Percentiles rank a stretch among this genome's conserved stretches.
Conservation (phyloP, 805 yeast species). For the Candida wancherniae region DNA sequence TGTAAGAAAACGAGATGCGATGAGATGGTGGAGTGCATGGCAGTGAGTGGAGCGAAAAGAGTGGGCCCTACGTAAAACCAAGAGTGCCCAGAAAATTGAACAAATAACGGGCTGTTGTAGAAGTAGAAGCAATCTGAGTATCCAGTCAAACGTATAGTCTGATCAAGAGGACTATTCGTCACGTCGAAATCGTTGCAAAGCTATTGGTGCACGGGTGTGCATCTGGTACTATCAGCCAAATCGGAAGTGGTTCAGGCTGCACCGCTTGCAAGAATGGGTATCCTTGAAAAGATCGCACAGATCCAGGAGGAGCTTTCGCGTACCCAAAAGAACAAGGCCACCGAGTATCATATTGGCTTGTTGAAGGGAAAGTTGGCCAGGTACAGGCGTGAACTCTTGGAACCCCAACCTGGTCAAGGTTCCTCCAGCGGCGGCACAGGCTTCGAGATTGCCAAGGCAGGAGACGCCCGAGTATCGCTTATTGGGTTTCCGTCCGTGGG, state of each 20-base stretch:
- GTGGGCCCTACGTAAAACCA: conserved; percentile 4
- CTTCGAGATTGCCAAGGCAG: conserved; percentile 91
- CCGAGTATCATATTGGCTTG: conserved; percentile 93
- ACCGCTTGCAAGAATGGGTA: conserved; percentile 16
- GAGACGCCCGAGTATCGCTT: conserved; percentile 92
- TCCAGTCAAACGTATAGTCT: no score
- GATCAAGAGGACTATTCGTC: no score
- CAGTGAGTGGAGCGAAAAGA: no score
- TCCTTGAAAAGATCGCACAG: conserved; percentile 69
- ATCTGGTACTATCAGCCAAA: not conserved
- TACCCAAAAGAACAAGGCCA: conserved; percentile 96
- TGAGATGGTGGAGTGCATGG: conserved; percentile 7
- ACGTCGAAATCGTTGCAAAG: no score
- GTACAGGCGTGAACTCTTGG: conserved; percentile 83
- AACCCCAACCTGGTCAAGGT: conserved; percentile 77
- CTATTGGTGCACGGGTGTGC: no score
- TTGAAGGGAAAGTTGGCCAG: conserved; percentile 93
- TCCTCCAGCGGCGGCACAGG: conserved; percentile 78
- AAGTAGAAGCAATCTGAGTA: no score
- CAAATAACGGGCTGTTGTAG: no score
- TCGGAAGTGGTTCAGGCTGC: not conserved
- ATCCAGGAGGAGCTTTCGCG: conserved; percentile 92
- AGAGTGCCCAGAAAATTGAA: no score
- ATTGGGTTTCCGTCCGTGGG: conserved; percentile 99
- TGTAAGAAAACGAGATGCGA: conserved; percentile 3